Base-by-base conservation (phyloP, 2,329 filamentous ascomycete species). In the Fusarium ramigenum region DNA sequence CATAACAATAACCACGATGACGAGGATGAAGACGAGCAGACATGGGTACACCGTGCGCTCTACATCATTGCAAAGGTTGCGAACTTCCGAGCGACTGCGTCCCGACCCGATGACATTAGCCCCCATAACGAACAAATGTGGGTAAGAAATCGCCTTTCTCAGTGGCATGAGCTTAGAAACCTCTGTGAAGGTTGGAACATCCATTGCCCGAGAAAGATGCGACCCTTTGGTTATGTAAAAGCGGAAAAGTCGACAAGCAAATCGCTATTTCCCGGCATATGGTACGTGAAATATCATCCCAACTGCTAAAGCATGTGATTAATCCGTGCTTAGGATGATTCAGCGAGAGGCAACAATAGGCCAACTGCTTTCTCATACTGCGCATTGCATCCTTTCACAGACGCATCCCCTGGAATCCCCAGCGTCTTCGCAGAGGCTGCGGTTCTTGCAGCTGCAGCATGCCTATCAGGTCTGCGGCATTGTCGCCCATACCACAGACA, bases 391-490 rank as follows among this genome's bases (percentile, higher is more conserved):
- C 39, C 87, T 98, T 9, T 90, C 93, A 7, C 93, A 96, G 75
- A 91, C 91, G 28, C 92, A 97, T 79, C 95, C 95, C 1, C 81
- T 92, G 58, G 87, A 91, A 42, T 85, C 88, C 16, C 84, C 87
- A 12, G 86, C 89, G 42, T 85, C 85, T 23, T 86, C 87, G 5
- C 85, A 89, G 8, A 92, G 94, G 67, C 93, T 96, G 89, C 89
- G 88, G 52, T 85, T 88, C 9, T 87, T 93, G 78, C 91, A 93
- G 75, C 86, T 92, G 54, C 89, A 90, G 69, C 94, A 98, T 79
- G 92, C 94, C 1, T 92, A 93, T 74, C 92, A 95, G 79, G 92
- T 97, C 30, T 98, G 95, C 79, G 96, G 96, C 19, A 97, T 98
- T 70, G 91, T 93, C 30, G 93, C 94, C 5, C 94, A 97, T 79